Evolutionary conservation across 257 asterid genomes (phyloP).

Genomic region (Petrea volubilis): DNA sequence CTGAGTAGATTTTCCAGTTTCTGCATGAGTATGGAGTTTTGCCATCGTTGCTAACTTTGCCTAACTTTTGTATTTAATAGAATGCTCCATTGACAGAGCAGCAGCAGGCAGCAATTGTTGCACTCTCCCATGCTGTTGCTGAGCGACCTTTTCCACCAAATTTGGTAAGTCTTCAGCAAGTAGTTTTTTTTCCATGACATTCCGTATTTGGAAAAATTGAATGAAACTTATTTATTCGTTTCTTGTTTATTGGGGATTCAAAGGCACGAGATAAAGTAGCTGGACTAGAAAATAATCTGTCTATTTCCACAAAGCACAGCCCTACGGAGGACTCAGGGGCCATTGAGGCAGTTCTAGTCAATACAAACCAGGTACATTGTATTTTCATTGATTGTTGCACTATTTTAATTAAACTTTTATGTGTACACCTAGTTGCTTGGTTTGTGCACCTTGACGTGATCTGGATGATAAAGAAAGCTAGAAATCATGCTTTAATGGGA

Average conservation of each 20-base stretch:
- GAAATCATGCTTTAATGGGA: neutral
- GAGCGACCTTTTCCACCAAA: slow-evolving; percentile 85
- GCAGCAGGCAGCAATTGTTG: slow-evolving; percentile 84
- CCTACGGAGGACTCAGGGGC: slow-evolving; percentile 64
- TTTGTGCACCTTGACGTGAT: slow-evolving; percentile 19
- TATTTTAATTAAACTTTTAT: neutral
- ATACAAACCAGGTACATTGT: slow-evolving; percentile 73
- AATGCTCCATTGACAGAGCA: slow-evolving; percentile 95
- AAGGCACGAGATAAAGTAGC: slow-evolving; percentile 66
- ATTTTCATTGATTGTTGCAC: slow-evolving; percentile 8
- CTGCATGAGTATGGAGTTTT: neutral
- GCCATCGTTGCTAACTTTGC: neutral
- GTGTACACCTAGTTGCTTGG: slow-evolving; percentile 15
- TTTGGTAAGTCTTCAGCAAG: slow-evolving; percentile 52
- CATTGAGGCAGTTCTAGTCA: slow-evolving; percentile 75
- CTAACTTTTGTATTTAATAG: slow-evolving; percentile 32
- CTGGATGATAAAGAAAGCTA: neutral
- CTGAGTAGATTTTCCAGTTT: neutral
- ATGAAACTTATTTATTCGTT: slow-evolving; percentile 12
- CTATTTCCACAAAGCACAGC: slow-evolving; percentile 60
- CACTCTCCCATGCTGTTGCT: slow-evolving; percentile 94
- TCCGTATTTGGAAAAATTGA: neutral
- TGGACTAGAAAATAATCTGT: slow-evolving; percentile 59
- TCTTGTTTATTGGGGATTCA: slow-evolving; percentile 15
- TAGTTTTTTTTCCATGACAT: slow-evolving; percentile 12